Base-by-base conservation (phyloP, 495 filamentous ascomycete species). In the Pyrenopolyporus hunteri region DNA sequence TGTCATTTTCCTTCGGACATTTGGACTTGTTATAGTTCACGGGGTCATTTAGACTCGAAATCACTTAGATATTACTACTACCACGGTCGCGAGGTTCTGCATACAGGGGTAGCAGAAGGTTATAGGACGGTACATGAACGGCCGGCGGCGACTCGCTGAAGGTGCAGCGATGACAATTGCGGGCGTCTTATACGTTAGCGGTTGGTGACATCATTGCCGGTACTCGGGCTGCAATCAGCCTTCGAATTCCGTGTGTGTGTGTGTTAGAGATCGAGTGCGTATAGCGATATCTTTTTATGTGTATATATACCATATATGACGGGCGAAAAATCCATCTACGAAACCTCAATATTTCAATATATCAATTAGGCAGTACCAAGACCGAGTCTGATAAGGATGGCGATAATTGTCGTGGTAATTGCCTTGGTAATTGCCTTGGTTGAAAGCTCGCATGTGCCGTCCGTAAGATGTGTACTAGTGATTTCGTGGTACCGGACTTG, bases 201-300 rank as follows among this genome's bases (percentile, higher is more conserved):
- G 44, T 51, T 60, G 29, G 55, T 44, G 57, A 52, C 50, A 59
- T 31, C 42, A 42, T 44, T 36, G 29, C 42, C 44, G 42, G 13
- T 46, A 28, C 16, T 35, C 28, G 17, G 11, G 45, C 25, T 36
- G 56, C 51, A 37, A 46, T 35, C 28, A 55, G 46, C 33, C 3
- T 51, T 19, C 45, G 10, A 14, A 40, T 46, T 51, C 42, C 39
- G 20, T 11, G 32, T 50, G 55, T 57, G 56, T 57, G 46, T 31
- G 28, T 37, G 43, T 57, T 14, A 23, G 11, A 37, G 36, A 29
- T 60, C 26, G 23, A 57, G 56, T 39, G 45, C 36, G 54, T 20
- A 57, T 7, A 37, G 63, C 63, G 63, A 20, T 66, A 51, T n/a
- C 25, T 60, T 60, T 66, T 46, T 59, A 64, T 55, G 59, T 64